Base-by-base conservation (phyloP, 148 eudicot species). In the Chenopodium album region DNA sequence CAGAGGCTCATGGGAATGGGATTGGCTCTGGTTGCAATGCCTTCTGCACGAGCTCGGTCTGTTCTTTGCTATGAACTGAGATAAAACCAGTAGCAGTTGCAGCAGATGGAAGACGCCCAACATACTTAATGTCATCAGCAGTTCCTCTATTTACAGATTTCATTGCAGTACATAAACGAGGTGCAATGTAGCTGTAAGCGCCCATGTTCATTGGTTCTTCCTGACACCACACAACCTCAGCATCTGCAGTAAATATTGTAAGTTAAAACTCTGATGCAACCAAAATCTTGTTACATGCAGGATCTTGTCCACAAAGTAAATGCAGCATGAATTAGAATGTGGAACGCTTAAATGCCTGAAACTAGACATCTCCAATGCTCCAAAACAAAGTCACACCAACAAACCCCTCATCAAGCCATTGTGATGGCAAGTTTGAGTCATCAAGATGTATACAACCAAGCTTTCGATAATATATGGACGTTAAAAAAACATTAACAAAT, bases 191-290 rank as follows among this genome's bases (percentile, higher is more conserved):
- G 76, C 37, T 84, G 87, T 90, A 91, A 44, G 90, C 98, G 20
- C 97, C 98, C 98, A 94, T 94, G 90, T 94, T 94, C 98, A 94
- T 90, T 29, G 97, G 97, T 84, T 94, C 98, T 82, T 92, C 98
- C 83, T 94, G 98, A 86, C 98, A 94, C 98, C 97, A 94, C 16
- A 94, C 97, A 52, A 94, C 75, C 89, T 94, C 97, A 0, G 98
- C 98, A 90, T 94, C 97, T 92, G 90, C 73, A 81, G 73, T 26
- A 54, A 69, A 76, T 17, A 16, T 67, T 68, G 34, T 22, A 75
- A 52, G 37, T 14, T 17, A 16, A 67, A 28, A 54, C 17, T 22
- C 37, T 9, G 29, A 67, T 34, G 20, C 67, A 64, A 9, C 62
- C 41, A 71, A 20, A 65, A 56, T 3, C 62, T 56, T 56, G 4